Percentiles rank a stretch among this genome's conserved stretches.
phyloP scores from a whole-genome alignment of 257 asterid genomes.

The Nyctanthes arbortristis region DNA sequence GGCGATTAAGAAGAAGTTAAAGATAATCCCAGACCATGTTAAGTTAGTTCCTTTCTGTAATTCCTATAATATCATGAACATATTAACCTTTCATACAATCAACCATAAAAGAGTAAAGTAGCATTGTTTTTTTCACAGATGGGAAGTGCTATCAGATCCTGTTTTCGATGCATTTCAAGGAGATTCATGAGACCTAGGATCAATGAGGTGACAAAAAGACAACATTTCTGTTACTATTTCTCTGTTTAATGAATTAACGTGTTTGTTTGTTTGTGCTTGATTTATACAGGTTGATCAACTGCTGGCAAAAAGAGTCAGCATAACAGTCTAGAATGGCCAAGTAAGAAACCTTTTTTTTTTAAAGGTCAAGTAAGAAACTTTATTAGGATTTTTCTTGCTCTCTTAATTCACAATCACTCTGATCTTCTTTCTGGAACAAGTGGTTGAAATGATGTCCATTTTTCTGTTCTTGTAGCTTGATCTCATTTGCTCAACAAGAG shows the following conservation, averaged over 20 bases:
- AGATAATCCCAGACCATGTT: conserved; percentile 65
- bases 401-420: too few relatives aligned
- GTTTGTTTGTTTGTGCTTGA: neutral
- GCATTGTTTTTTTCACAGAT: conserved; percentile 38
- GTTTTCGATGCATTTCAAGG: conserved; percentile 56
- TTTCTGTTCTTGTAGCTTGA: conserved; percentile 61
- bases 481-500: conserved; percentile 82
- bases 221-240: neutral
- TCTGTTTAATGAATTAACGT: neutral
- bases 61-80: neutral
- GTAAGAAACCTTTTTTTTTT: conserved; percentile 42
- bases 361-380: conserved; percentile 76
- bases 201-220: conserved; percentile 52
- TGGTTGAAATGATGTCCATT: neutral
- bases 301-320: conserved; percentile 75
- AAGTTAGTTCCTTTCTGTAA: conserved; percentile 38
- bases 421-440: neutral
- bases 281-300: conserved; percentile 46
- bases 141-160: conserved; percentile 61
- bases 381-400: neutral
- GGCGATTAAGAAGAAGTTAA: conserved; percentile 64
- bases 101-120: neutral
- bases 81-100: neutral
- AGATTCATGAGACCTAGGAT: conserved; percentile 89
- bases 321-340: conserved; percentile 86